A percentile compares a stretch with the other conserved stretches of the same genome.
Conservation (phyloP, 163 green algal genomes). For the Chloromonas sp. region DNA sequence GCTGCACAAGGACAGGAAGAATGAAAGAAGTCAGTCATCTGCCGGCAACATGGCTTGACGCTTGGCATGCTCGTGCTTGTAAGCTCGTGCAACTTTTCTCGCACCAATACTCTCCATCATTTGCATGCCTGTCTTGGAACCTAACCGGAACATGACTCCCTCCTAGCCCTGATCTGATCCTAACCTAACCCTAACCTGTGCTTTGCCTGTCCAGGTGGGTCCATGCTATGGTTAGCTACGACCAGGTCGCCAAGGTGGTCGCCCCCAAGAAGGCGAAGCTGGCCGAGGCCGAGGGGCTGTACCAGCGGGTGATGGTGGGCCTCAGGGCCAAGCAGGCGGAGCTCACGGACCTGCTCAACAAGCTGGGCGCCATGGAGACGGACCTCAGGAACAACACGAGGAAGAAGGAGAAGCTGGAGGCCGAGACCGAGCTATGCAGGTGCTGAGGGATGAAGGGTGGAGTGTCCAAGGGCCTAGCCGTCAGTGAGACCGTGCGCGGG, state of each 20-base stretch:
- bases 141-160: not conserved
- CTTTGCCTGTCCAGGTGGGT: slow-evolving; percentile 51
- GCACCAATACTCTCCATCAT: too few species aligned
- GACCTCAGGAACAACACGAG: slow-evolving; percentile 59
- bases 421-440: slow-evolving; percentile 64
- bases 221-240: slow-evolving; percentile 66
- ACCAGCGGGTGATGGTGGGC: slow-evolving; percentile 66
- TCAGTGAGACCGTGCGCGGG: too few species aligned
- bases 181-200: too few species aligned
- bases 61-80: not conserved
- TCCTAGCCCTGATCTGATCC: not conserved
- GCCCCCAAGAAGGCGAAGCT: slow-evolving; percentile 71
- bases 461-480: too few species aligned
- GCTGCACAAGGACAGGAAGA: not conserved
- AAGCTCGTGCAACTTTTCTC: too few species aligned
- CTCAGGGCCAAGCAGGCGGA: slow-evolving; percentile 63
- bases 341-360: slow-evolving; percentile 59
- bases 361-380: slow-evolving; percentile 64
- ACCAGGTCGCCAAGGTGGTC: slow-evolving; percentile 58
- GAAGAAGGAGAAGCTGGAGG: slow-evolving; percentile 70
- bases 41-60: slow-evolving; percentile 44
- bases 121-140: too few species aligned
- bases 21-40: slow-evolving; percentile 29
- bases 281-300: slow-evolving; percentile 58
- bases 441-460: too few species aligned